Conservation (phyloP, 345 rosid genomes). For the Salix viminalis region DNA sequence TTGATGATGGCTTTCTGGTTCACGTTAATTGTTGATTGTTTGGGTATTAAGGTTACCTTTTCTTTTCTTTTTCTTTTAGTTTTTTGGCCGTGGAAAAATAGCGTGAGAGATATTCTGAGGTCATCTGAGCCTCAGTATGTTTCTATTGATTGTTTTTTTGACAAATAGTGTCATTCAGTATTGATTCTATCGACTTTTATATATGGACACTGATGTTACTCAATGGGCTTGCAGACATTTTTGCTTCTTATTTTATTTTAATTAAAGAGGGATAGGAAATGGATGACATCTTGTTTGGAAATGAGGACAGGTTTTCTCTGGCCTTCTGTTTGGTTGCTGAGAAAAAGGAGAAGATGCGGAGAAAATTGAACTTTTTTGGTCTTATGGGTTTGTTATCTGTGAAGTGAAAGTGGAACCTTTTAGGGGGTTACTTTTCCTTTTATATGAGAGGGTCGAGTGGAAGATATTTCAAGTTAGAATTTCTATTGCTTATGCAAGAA, state of each 20-base stretch:
- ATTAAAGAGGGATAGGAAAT: too few species aligned
- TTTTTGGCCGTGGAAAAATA: neutral
- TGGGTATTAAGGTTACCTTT: neutral
- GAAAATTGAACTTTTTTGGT: neutral
- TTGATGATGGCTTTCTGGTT: neutral
- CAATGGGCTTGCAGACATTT: neutral
- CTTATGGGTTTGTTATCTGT: neutral
- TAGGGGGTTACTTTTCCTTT: neutral
- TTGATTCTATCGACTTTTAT: neutral
- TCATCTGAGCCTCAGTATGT: neutral
- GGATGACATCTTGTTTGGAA: neutral
- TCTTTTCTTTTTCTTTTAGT: neutral
- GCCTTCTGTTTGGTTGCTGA: slow-evolving; percentile 6
- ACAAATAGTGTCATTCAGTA: neutral
- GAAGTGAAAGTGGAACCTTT: neutral
- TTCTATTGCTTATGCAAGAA: neutral
- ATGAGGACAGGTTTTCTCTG: neutral
- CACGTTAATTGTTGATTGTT: neutral
- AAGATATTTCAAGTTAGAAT: neutral
- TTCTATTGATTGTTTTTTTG: neutral
- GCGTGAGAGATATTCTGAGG: neutral
- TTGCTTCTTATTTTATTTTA: neutral
- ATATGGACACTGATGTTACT: neutral
- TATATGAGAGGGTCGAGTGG: neutral
- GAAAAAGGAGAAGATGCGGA: neutral